Conservation (phyloP, 2,329 filamentous ascomycete genomes). For the Botrytis aclada region DNA sequence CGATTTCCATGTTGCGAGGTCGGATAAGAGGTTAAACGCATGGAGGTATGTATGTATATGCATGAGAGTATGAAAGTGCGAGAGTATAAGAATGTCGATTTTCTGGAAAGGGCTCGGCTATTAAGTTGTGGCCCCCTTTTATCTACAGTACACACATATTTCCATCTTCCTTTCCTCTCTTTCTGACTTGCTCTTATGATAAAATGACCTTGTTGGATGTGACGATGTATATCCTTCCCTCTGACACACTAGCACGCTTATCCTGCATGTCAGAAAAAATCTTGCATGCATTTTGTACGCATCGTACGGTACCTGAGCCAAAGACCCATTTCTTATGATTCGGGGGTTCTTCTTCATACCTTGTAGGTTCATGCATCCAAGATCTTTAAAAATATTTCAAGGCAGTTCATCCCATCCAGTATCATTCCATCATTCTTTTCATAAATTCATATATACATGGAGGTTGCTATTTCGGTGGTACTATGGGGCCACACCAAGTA, state of each 20-base stretch:
- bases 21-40: neutral
- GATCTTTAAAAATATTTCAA: neutral
- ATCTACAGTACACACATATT: too few relatives aligned
- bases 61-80: neutral
- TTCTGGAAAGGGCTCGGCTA: neutral
- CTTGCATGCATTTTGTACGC: slow-evolving; percentile 9
- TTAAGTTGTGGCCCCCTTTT: neutral
- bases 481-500: neutral
- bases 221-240: neutral
- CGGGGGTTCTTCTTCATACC: neutral
- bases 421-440: neutral
- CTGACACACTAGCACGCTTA: neutral
- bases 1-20: neutral
- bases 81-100: neutral
- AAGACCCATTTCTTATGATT: slow-evolving; percentile 3
- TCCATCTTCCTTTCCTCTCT: neutral
- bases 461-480: neutral
- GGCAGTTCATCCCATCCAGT: neutral
- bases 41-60: neutral
- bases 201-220: neutral
- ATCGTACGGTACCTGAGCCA: slow-evolving; percentile 12
- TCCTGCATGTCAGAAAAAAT: slow-evolving; percentile 5
- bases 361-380: slow-evolving; percentile 1
- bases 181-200: neutral
- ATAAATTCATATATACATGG: neutral